Conservation (phyloP, 768 basidiomycete genomes). For the Suillus variegatus region DNA sequence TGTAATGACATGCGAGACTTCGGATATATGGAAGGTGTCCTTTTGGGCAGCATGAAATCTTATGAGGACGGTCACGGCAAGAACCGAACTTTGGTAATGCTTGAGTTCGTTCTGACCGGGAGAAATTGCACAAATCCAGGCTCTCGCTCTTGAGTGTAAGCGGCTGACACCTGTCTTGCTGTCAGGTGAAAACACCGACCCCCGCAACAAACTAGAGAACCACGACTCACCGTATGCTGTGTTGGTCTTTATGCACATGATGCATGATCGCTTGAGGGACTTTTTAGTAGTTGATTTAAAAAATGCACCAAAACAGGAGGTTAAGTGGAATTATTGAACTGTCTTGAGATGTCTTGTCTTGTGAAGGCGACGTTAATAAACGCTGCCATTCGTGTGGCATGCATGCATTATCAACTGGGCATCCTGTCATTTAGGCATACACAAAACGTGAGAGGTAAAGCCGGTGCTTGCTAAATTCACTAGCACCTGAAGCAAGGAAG, state of each 20-base stretch:
- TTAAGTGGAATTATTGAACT: neutral
- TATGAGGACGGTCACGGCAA: neutral
- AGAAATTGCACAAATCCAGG: neutral
- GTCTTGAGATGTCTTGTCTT: neutral
- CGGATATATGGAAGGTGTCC: neutral
- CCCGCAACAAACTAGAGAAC: neutral
- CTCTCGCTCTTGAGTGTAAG: neutral
- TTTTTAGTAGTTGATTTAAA: neutral
- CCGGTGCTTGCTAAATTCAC: neutral
- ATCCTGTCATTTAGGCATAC: neutral
- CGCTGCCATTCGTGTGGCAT: neutral
- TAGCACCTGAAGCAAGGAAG: neutral
- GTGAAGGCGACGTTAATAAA: neutral
- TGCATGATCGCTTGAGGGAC: neutral
- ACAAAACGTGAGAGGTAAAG: neutral
- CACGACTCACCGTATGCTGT: neutral
- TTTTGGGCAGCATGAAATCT: neutral
- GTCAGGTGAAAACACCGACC: neutral
- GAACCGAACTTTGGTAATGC: neutral
- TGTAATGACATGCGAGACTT: slow-evolving; percentile 1
- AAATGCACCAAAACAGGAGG: neutral
- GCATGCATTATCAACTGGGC: neutral
- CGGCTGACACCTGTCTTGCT: neutral
- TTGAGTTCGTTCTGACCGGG: neutral
- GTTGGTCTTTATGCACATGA: neutral